phyloP scores from a whole-genome alignment of 1,284 basidiomycete species.

The Trametes pubescens region DNA sequence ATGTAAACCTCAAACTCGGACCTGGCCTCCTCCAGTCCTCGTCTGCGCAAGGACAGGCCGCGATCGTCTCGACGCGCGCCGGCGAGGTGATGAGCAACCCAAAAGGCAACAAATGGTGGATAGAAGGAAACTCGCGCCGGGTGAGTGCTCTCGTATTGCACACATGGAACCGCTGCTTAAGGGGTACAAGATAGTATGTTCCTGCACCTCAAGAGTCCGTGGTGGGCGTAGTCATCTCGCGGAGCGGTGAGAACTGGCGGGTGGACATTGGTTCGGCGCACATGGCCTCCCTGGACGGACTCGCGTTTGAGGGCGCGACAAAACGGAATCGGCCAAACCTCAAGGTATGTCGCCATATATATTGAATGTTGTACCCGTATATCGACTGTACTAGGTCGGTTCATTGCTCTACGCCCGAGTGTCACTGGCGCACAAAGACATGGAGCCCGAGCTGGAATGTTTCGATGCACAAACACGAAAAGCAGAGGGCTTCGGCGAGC shows the following conservation, averaged over 20 bases:
- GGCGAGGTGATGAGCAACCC: constrained; percentile 72
- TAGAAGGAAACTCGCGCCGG: constrained; percentile 79
- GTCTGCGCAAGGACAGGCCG: constrained; percentile 42
- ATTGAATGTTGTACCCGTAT: too few relatives aligned
- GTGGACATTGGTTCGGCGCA: constrained; percentile 88
- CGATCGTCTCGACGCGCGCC: constrained; percentile 71
- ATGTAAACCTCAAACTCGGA: constrained; percentile 81
- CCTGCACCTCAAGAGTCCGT: constrained; percentile 85
- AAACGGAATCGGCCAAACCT: constrained; percentile 87
- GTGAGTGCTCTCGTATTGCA: constrained; percentile 49
- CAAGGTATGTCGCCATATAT: constrained; percentile 59
- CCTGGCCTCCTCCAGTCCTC: constrained; percentile 71
- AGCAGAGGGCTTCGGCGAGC: constrained; percentile 83
- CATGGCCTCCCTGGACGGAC: constrained; percentile 75
- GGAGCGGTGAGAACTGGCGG: constrained; percentile 81
- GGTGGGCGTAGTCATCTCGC: constrained; percentile 74
- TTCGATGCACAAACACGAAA: constrained; percentile 88
- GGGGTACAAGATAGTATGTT: constrained; percentile 67
- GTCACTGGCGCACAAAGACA: constrained; percentile 86
- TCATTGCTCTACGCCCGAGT: constrained; percentile 84
- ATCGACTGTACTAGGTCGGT: constrained; percentile 65
- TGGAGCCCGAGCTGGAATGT: constrained; percentile 90
- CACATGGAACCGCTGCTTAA: constrained; percentile 13
- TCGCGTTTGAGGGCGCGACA: constrained; percentile 88
- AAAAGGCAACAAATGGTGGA: constrained; percentile 81